Evolutionary conservation across 257 asterid genomes (phyloP).

Genomic region (Dorcoceras hygrometricum): DNA sequence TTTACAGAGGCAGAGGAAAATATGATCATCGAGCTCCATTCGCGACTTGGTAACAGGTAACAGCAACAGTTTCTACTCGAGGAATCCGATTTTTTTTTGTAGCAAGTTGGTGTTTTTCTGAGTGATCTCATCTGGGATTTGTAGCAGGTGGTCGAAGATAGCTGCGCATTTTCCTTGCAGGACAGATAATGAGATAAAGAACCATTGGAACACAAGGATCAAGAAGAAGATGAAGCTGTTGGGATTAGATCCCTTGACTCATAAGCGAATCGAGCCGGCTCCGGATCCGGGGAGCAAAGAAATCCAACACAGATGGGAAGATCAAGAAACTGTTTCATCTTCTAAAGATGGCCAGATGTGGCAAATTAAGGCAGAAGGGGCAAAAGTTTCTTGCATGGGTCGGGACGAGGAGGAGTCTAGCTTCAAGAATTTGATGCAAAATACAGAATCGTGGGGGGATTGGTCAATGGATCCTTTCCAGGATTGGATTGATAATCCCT

Average conservation of each 20-base stretch:
- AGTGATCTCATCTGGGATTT: not conserved
- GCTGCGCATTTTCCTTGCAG: slow-evolving; percentile 68
- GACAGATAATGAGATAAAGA: slow-evolving; percentile 50
- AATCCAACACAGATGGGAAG: slow-evolving; percentile 17
- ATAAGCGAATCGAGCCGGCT: slow-evolving; percentile 31
- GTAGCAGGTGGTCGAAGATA: slow-evolving; percentile 79
- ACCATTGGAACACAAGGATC: slow-evolving; percentile 57
- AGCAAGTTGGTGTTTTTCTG: not conserved
- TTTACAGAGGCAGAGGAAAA: slow-evolving; percentile 80
- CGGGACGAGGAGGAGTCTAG: slow-evolving; percentile 4
- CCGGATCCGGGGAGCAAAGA: slow-evolving; percentile 22
- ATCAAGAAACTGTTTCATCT: slow-evolving; percentile 10
- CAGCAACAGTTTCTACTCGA: too few species aligned
- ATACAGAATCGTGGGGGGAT: slow-evolving; percentile 6
- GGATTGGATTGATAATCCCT: slow-evolving; percentile 29
- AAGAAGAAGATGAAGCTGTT: slow-evolving; percentile 44
- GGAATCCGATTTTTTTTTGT: not conserved
- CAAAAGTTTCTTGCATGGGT: slow-evolving; percentile 9
- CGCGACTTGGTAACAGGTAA: slow-evolving; percentile 79
- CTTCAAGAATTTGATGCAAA: slow-evolving; percentile 11
- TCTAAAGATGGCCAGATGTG: slow-evolving; percentile 23
- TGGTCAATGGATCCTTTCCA: slow-evolving; percentile 30
- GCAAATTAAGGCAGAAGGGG: slow-evolving; percentile 23
- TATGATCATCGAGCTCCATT: slow-evolving; percentile 77
- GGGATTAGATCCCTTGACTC: slow-evolving; percentile 46